Conservation (phyloP, 2,329 filamentous ascomycete species). For the Pseudopyricularia cyperi region DNA sequence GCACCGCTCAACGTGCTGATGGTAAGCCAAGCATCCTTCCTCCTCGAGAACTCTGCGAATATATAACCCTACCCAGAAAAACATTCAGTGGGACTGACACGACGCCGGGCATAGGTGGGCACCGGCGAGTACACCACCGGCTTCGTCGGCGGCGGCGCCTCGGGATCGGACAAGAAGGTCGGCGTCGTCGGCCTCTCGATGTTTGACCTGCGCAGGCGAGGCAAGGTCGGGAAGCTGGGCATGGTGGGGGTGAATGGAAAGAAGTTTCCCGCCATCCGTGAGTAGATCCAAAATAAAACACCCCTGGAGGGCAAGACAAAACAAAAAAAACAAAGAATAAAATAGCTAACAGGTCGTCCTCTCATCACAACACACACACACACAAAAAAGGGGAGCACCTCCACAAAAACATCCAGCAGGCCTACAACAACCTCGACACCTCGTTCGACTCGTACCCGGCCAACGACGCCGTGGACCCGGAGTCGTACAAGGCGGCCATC, state of each 20-base stretch:
- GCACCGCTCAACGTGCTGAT: conserved; percentile 52
- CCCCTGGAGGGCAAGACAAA: no score
- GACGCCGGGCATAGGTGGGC: conserved; percentile 45
- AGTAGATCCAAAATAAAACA: no score
- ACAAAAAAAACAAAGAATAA: no score
- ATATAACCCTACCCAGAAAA: neutral
- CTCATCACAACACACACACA: conserved; percentile 3
- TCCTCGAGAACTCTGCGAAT: no score
- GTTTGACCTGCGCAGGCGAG: conserved; percentile 76
- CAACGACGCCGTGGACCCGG: conserved; percentile 59
- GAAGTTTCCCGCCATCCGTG: conserved; percentile 86
- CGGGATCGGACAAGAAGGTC: conserved; percentile 88
- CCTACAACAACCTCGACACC: conserved; percentile 81
- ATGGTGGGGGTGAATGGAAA: conserved; percentile 85
- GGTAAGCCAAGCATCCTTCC: conserved; percentile 27
- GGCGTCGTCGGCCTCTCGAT: conserved; percentile 83
- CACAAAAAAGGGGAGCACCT: conserved; percentile 80
- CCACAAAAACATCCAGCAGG: conserved; percentile 72
- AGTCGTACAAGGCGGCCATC: conserved; percentile 81
- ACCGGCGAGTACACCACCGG: conserved; percentile 96
- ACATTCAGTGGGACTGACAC: conserved; percentile 3
- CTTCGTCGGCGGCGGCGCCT: conserved; percentile 73
- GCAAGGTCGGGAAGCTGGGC: conserved; percentile 72
- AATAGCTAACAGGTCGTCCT: no score
- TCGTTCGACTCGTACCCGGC: conserved; percentile 74